Base-by-base conservation (phyloP, 345 rosid species). In the Camelina laxa region DNA sequence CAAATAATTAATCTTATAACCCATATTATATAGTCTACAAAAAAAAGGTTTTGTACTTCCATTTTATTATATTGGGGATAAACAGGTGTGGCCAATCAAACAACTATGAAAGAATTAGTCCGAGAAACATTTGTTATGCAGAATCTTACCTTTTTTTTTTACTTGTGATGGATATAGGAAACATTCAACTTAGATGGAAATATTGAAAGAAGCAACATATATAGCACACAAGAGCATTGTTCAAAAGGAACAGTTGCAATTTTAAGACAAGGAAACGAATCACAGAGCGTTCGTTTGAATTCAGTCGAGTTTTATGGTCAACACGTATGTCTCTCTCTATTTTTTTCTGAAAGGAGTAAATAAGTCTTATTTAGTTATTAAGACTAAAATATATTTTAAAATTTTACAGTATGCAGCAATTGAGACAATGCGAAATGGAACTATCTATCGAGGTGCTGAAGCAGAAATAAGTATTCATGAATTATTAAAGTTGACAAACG, bases 391-490 rank as follows among this genome's bases (percentile, higher is more conserved):
- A 41, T 39, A 16, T 13, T 9, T 27, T 5, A 9, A 13, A 49
- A 21, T 5, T n/a, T 35, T n/a, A n/a, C 62, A 76, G 69, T 69
- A 42, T 61, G 80, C 69, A 61, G 62, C 74, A 22, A 55, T 76
- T 44, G 69, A 68, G 38, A 47, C 75, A 11, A 4, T 50, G 42
- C 30, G 15, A 9, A 68, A 75, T 67, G 73, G 57, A 60, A 75
- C 17, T 31, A 49, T 67, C 11, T 67, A 67, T 39, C 63, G 75
- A 48, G 75, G 80, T 41, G 58, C 64, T 19, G 63, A 60, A 55
- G 65, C 69, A 21, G 74, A 44, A 0, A 76, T 76, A 51, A 68
- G 61, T 62, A 24, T 76, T 41, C 61, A 69, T 48, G 9, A 31
- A 12, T 48, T 74, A 12, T 48, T 74, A 15, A 31, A 57, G 2